Conservation (phyloP, 2,329 filamentous ascomycete species). For the Hymenoscyphus linearis region DNA sequence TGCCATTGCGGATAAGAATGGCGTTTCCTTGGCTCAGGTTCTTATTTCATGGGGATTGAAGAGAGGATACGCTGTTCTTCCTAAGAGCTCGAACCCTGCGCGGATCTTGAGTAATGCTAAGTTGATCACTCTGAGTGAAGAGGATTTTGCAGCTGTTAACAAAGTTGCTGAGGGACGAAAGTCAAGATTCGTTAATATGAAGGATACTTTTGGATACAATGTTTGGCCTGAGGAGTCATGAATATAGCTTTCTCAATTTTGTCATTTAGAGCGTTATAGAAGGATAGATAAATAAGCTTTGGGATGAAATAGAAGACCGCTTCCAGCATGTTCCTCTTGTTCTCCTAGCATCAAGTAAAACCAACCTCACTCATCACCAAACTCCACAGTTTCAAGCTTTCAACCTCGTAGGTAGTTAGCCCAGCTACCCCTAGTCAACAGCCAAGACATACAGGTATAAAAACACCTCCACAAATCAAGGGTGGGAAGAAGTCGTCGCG, state of each 20-base stretch:
- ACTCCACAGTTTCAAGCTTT: no score
- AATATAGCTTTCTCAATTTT: not conserved
- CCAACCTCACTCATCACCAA: no score
- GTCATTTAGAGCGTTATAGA: not conserved
- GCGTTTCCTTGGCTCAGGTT: constrained; percentile 55
- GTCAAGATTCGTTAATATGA: constrained; percentile 75
- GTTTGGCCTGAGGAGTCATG: constrained; percentile 56
- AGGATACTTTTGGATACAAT: constrained; percentile 71
- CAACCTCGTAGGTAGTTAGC: no score
- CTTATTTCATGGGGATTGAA: constrained; percentile 68
- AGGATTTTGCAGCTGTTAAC: constrained; percentile 54
- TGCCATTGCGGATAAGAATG: constrained; percentile 59
- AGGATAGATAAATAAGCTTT: not conserved
- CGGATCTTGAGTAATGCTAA: constrained; percentile 67
- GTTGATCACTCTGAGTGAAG: constrained; percentile 57
- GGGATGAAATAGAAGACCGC: not conserved
- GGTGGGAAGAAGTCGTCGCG: no score
- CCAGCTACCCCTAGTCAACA: no score
- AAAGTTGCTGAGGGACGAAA: constrained; percentile 60
- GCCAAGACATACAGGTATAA: no score
- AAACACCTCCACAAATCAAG: no score
- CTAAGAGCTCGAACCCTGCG: constrained; percentile 65
- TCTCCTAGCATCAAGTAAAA: no score
- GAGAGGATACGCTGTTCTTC: constrained; percentile 63
- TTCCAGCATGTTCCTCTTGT: no score